Base-by-base conservation (phyloP, 1,139 yeast genomes). In the Zygosaccharomyces sapae region DNA sequence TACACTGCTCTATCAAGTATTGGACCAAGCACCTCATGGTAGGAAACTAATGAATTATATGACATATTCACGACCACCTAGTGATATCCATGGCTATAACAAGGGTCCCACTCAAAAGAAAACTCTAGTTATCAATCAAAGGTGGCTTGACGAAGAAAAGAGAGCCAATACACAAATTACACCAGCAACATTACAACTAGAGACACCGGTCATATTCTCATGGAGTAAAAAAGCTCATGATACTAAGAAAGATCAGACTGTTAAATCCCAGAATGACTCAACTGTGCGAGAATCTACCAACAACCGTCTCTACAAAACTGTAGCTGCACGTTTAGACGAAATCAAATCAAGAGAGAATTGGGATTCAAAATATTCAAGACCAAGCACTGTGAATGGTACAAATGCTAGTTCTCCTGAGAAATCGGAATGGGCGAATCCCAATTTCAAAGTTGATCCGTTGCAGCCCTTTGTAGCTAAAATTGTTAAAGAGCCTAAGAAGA, bases 381-480 rank as follows among this genome's bases (percentile, higher is more conserved):
- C 40, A 2, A 12, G 5, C 8, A 25, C 31, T 3, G 24, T 27
- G 16, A 34, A 24, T 12, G 34, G 31, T 20, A 35, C 12, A 9
- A 41, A 45, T 30, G 40, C 27, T 12, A 19, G 18, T 4, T 25
- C 44, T 10, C 29, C 47, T 8, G 33, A 45, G 22, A 47, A 41
- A 38, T 38, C 40, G 7, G 41, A 30, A 7, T 43, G 48, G 43
- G 47, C 50, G 3, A 44, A 36, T 7, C 46, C 61, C 8, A 25
- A 44, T 6, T 61, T 63, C 44, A 58, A 56, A 46, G 65, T 62
- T 7, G 60, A 62, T 47, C 66, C 67, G 5, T 50, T 63, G 27
- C 57, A 55, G 35, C 45, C 47, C 30, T 62, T 63, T 47, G 61
- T 61, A 9, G 62, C 57, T 3, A 52, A 45, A 19, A 40, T 63